Base-by-base conservation (phyloP, 169 alveolate species). In the Cryptosporidium ryanae region DNA sequence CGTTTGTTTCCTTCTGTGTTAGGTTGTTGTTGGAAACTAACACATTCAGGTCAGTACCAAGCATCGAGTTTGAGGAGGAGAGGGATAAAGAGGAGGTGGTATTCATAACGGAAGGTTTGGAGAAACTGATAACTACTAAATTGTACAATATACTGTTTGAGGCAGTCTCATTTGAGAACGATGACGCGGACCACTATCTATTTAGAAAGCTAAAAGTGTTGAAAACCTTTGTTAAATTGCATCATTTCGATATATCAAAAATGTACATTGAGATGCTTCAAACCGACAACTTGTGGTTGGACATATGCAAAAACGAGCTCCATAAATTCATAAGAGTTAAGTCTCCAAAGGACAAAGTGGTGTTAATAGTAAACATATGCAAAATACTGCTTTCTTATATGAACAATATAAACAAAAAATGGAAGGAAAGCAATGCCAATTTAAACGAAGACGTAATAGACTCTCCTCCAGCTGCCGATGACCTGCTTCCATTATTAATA, bases 391-490 rank as follows among this genome's bases (percentile, higher is more conserved):
- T 76, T 21, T 76, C 87, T 23, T 76, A 76, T 44, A 76, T 76
- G 87, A 76, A 48, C 46, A 76, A 76, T 18, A 61, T 76, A 18
- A 76, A 59, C 27, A 76, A 61, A 44, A 61, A 12, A 65, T 32
- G 76, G 21, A 12, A 27, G 21, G 61, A 55, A n/a, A 76, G 21
- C 13, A 23, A 65, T n/a, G 18, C 1, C 8, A 61, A 43, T 59
- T 15, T 46, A 38, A 61, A 48, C 43, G 31, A 34, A 7, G 71
- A 59, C 4, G 32, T 29, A 38, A 76, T 76, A 43, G 49, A 32
- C 6, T 55, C 87, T 52, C 90, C 91, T 82, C 92, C 93, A 21
- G 91, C 95, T 34, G 96, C 96, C 2, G 97, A 94, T 54, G 96
- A 94, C 65, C 84, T 94, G 7, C 90, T 94, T 29, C 97, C 97